Evolutionary conservation across 164 flowering plant species (phyloP).

Genomic region (Pachysandra terminalis): DNA sequence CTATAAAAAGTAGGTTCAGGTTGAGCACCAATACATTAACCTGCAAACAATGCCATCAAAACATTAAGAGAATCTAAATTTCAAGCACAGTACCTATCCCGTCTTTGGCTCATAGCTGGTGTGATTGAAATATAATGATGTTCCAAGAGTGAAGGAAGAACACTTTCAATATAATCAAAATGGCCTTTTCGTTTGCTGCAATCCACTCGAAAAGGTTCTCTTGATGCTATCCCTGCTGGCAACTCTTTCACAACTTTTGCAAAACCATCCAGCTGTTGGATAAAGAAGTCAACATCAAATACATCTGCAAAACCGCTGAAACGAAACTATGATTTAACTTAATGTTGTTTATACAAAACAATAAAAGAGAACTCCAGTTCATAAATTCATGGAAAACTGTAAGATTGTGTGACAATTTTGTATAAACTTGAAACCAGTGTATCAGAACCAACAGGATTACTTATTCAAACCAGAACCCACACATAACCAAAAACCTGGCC

Average conservation of each 20-base stretch:
- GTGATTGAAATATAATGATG: conserved; percentile 84
- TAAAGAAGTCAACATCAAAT: conserved; percentile 93
- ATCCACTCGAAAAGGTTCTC: conserved; percentile 75
- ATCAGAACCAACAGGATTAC: too few relatives aligned
- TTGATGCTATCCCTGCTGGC: conserved; percentile 64
- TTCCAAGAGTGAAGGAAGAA: conserved; percentile 72
- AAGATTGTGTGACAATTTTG: too few relatives aligned
- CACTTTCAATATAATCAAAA: conserved; percentile 87
- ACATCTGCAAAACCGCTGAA: conserved; percentile 98
- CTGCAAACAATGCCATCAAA: neutral
- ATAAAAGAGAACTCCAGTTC: neutral
- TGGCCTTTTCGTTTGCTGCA: conserved; percentile 95
- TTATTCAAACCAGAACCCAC: too few relatives aligned
- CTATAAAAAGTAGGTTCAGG: too few relatives aligned
- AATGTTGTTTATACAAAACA: conserved; percentile 1
- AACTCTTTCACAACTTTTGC: conserved; percentile 64
- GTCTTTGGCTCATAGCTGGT: conserved; percentile 95
- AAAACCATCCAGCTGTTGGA: conserved; percentile 66
- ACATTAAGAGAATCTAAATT: neutral
- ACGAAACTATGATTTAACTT: conserved; percentile 9
- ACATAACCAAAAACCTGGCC: too few relatives aligned
- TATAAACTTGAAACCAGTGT: too few relatives aligned
- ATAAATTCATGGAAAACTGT: too few relatives aligned
- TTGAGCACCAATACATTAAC: too few relatives aligned
- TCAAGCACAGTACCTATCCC: conserved; percentile 65